Percentiles rank a stretch among this genome's conserved stretches.
Evolutionary conservation across 345 rosid genomes (phyloP).

Genomic region (Salix suchowensis): DNA sequence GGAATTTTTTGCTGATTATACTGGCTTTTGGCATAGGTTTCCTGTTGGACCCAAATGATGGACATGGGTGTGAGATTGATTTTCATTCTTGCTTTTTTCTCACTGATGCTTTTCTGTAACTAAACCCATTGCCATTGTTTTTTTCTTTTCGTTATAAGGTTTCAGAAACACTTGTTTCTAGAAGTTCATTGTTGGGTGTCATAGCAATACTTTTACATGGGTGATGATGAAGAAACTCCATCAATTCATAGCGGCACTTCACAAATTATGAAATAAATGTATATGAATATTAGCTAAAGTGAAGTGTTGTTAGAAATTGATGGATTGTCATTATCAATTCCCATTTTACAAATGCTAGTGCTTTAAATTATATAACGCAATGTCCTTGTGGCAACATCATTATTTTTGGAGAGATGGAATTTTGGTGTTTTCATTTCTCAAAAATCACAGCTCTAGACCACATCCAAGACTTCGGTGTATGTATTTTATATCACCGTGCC

Average conservation of each 20-base stretch:
- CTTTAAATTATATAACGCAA: no score
- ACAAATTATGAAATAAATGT: neutral
- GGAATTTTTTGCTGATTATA: neutral
- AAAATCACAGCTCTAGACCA: neutral
- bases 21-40: neutral
- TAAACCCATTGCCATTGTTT: neutral
- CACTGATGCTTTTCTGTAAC: neutral
- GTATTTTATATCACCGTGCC: no score
- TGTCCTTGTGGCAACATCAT: neutral
- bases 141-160: neutral
- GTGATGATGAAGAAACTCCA: neutral
- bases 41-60: neutral
- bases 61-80: neutral
- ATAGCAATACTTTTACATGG: neutral
- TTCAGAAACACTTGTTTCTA: conserved; percentile 7
- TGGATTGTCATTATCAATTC: neutral
- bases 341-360: no score
- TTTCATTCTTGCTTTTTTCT: neutral
- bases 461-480: no score
- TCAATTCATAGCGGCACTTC: neutral
- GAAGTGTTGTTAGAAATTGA: neutral
- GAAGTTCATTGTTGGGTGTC: neutral
- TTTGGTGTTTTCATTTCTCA: neutral
- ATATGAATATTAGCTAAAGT: neutral
- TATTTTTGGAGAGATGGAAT: neutral